phyloP scores from a whole-genome alignment of 306 rosid genomes.

The Dalbergia cultrata region DNA sequence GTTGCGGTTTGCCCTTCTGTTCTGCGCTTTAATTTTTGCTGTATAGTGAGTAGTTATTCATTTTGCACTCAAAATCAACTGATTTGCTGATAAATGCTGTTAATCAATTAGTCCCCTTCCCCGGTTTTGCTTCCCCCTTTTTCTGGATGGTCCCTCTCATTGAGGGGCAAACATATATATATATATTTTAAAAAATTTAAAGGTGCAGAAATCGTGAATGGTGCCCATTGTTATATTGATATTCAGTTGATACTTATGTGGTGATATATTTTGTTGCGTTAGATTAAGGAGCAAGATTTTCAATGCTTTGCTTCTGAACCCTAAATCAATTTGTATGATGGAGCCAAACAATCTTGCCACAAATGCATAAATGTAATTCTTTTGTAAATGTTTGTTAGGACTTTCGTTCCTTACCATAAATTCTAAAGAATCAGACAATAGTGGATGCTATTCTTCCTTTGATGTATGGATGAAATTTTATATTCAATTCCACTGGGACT shows the following conservation, averaged over 20 bases:
- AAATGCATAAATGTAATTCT: not conserved
- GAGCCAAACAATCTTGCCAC: not conserved
- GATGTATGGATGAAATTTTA: not conserved
- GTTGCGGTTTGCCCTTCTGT: no score
- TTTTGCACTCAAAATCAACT: not conserved
- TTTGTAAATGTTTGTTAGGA: not conserved
- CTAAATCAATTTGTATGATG: slow-evolving; percentile 9
- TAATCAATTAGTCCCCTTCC: slow-evolving; percentile 2
- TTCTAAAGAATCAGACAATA: not conserved
- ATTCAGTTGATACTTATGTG: slow-evolving; percentile 11
- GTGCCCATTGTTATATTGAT: not conserved
- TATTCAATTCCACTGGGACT: not conserved
- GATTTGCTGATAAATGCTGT: slow-evolving; percentile 17
- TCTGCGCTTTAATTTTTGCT: no score
- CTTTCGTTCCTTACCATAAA: not conserved
- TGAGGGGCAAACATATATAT: slow-evolving; percentile 18
- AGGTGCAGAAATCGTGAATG: not conserved
- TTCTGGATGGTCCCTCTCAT: not conserved
- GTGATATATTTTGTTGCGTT: slow-evolving; percentile 5
- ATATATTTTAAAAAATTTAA: no score
- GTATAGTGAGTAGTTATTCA: not conserved
- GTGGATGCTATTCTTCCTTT: not conserved
- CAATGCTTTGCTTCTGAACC: slow-evolving; percentile 14
- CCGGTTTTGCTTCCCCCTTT: not conserved
- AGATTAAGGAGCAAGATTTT: slow-evolving; percentile 1